Conservation (phyloP, 306 rosid species). For the Spatholobus suberectus region DNA sequence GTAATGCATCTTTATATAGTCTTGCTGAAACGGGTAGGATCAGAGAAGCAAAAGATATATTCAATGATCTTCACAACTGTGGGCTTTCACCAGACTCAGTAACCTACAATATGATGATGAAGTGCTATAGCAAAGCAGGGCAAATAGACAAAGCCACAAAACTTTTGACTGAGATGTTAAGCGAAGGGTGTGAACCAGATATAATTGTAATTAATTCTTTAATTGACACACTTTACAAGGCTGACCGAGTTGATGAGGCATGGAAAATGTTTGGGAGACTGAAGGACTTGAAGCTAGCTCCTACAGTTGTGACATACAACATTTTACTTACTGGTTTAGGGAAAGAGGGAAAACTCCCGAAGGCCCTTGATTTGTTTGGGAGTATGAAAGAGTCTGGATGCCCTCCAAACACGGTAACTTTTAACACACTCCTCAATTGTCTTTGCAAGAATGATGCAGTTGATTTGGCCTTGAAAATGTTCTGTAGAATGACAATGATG, state of each 20-base stretch:
- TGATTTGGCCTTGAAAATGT: conserved; percentile 72
- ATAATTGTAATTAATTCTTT: conserved; percentile 76
- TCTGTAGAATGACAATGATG: conserved; percentile 71
- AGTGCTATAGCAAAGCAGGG: conserved; percentile 89
- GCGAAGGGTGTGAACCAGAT: conserved; percentile 84
- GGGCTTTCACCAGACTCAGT: conserved; percentile 89
- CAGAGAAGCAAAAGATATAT: conserved; percentile 72
- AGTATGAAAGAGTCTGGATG: conserved; percentile 75
- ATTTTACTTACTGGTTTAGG: conserved; percentile 85
- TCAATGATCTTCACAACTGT: conserved; percentile 66
- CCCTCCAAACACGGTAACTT: conserved; percentile 82
- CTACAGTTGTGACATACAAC: conserved; percentile 92
- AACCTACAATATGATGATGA: conserved; percentile 93
- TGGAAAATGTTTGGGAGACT: conserved; percentile 86
- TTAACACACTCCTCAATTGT: conserved; percentile 81
- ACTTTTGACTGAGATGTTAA: conserved; percentile 74
- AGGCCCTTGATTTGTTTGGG: conserved; percentile 71
- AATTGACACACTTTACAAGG: conserved; percentile 92
- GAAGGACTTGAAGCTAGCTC: conserved; percentile 85
- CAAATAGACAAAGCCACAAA: conserved; percentile 75
- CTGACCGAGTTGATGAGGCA: conserved; percentile 79
- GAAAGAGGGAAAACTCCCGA: conserved; percentile 72
- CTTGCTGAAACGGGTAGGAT: conserved; percentile 82
- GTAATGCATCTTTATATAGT: conserved; percentile 83
- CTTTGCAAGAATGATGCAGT: conserved; percentile 91